Evolutionary conservation across 441 rosid genomes (phyloP), one percentile per base, ranked within the genome.

Genomic region (Daphne laureola): DNA sequence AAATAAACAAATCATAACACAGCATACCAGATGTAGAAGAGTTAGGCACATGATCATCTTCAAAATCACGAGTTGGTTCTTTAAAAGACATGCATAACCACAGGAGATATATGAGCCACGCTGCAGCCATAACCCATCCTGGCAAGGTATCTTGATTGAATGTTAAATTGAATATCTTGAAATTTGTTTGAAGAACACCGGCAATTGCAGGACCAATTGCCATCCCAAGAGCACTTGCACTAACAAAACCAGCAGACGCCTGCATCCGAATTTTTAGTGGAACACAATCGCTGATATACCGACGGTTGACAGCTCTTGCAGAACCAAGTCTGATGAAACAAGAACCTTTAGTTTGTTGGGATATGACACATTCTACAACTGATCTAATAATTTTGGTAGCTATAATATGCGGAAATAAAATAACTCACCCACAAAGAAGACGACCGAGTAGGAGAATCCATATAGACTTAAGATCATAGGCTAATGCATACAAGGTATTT

Each of bases 161-260:
- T 12, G 97, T 85, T 0, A 94, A 42, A 66, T 77, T 81, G 73
- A 73, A 86, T 31, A 94, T 68, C 75, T 80, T 90, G 68, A 94
- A 90, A 49, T 84, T 71, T 13, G 68, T 66, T 70, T 90, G 99
- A 52, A 94, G 95, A 57, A 94, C 62, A 62, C 96, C 97, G 46
- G 97, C 99, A 48, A 94, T 84, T 46, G 96, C 96, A 54, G 99
- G 97, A 73, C 99, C 99, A 75, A 97, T 90, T 53, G 99, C 99
- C 99, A 94, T 90, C 64, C 99, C 97, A 25, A 94, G 90, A 65
- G 99, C 99, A 82, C 99, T 94, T 64, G 99, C 99, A 77, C 99
- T 90, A 58, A 94, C 99, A 76, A 94, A 94, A 57, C 90, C 99
- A 0, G 99, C 97, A 0, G 99, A 90, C 65, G 99, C 96, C 66